These are phyloP conservation scores for Pyricularia pennisetigena DNA, from an alignment of 2,329 filamentous ascomycete species.

Conservation along the genomic window DNA sequence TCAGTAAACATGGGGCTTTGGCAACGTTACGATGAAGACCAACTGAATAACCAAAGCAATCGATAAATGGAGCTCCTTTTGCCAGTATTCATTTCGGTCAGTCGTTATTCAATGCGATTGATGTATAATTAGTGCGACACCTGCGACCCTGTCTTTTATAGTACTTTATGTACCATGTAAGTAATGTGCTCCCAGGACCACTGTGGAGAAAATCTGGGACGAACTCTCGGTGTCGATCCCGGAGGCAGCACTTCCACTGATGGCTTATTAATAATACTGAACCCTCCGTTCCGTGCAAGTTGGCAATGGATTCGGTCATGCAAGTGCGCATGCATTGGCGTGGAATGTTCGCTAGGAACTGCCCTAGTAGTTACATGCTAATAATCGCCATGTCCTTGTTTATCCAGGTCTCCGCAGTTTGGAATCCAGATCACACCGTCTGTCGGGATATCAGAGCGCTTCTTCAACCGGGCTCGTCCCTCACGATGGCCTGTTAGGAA, in stretches of 20 bases:
- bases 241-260: neutral
- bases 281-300: neutral
- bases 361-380: neutral
- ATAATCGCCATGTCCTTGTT: neutral
- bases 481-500: neutral
- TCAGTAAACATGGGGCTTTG: neutral
- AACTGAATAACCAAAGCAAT: neutral
- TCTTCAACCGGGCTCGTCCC: neutral
- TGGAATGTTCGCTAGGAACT: neutral
- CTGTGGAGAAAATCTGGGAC: neutral
- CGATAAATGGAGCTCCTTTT: neutral
- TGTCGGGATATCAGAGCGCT: neutral
- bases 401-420: neutral
- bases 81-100: too few species aligned
- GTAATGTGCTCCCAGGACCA: neutral
- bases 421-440: neutral
- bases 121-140: too few species aligned
- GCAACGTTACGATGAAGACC: neutral
- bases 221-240: neutral
- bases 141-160: neutral
- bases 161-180: too few species aligned
- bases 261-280: neutral
- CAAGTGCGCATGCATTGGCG: neutral
- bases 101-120: too few species aligned
- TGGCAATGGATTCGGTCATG: neutral